phyloP scores from a whole-genome alignment of 1,139 yeast genomes.

The Kurtzmaniella natalensis region DNA sequence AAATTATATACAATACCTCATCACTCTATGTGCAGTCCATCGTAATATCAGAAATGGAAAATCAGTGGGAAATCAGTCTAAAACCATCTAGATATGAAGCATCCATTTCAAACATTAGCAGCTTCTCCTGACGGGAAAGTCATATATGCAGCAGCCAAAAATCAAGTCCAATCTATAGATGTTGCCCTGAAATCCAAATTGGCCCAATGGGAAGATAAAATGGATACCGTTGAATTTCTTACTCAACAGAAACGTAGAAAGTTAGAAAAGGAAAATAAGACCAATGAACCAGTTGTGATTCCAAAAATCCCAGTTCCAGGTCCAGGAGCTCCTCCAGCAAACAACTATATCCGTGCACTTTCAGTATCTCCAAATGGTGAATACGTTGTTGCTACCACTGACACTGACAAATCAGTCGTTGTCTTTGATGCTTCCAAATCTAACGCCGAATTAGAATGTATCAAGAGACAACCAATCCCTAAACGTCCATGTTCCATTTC shows the following conservation, averaged over 20 bases:
- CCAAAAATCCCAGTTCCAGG: constrained; percentile 62
- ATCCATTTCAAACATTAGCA: constrained; percentile 60
- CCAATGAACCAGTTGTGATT: constrained; percentile 22
- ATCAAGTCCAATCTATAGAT: constrained; percentile 49
- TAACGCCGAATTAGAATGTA: constrained; percentile 39
- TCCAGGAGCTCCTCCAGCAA: constrained; percentile 62
- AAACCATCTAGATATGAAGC: constrained; percentile 40
- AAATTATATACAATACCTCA: constrained; percentile 1
- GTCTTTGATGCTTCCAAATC: constrained; percentile 45
- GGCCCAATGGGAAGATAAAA: constrained; percentile 58
- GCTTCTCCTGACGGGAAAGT: constrained; percentile 39
- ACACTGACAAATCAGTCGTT: constrained; percentile 78
- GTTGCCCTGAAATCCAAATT: constrained; percentile 30
- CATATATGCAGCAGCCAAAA: constrained; percentile 55
- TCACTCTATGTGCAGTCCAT: constrained; percentile 2
- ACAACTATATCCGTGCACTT: constrained; percentile 62
- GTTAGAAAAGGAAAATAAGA: constrained; percentile 21
- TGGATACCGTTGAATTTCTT: constrained; percentile 36
- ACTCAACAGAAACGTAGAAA: constrained; percentile 45
- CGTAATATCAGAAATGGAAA: too few relatives aligned
- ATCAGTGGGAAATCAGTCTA: neutral
- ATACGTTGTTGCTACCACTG: constrained; percentile 66
- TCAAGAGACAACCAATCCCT: constrained; percentile 74
- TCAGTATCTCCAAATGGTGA: constrained; percentile 43
- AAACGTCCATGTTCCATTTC: constrained; percentile 89